Evolutionary conservation across 2,329 filamentous ascomycete genomes (phyloP), one percentile per base, ranked within the genome.

Genomic region (Clonostachys chloroleuca): DNA sequence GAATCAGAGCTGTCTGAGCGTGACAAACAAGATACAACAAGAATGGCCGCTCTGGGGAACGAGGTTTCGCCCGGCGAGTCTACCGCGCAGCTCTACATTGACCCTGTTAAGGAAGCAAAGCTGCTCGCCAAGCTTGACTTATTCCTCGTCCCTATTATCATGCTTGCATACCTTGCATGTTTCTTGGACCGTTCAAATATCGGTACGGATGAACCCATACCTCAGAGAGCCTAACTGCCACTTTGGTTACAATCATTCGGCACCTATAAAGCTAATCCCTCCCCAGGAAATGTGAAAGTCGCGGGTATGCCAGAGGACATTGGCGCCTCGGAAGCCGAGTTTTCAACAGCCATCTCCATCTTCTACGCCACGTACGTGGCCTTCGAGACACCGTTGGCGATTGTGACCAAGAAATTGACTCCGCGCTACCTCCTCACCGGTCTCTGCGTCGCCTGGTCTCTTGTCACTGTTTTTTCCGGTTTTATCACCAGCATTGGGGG

Each of bases 381-480:
- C 17, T 59, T 63, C 46, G 63, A 67, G 45, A 53, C 64, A n/a
- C 64, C 65, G 12, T n/a, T n/a, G 35, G 1, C 75, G 51, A 63
- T 75, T 53, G 60, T 73, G 36, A 60, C 74, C 14, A 70, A 65
- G 35, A 69, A 68, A 50, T 61, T 74, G 24, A 63, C 66, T 3
- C 73, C 73, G 10, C 66, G 64, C 3, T 56, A 84, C 56, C 64
- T 84, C 2, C 78, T 74, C 6, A 68, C 83, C 16, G 69, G 81
- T n/a, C 83, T 80, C 36, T 77, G 79, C 12, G 66, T 83, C 12
- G 68, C 63, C 12, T 63, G 72, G 43, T 79, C 80, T 1, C 84
- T 81, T 0, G 79, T 80, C 5, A 67, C 87, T n/a, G 72, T 87
- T 6, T 81, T 79, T 2, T 81, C 81, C 3, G 83, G 83, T 2